phyloP scores from a whole-genome alignment of 306 rosid species.

The Cicer judaicum region DNA sequence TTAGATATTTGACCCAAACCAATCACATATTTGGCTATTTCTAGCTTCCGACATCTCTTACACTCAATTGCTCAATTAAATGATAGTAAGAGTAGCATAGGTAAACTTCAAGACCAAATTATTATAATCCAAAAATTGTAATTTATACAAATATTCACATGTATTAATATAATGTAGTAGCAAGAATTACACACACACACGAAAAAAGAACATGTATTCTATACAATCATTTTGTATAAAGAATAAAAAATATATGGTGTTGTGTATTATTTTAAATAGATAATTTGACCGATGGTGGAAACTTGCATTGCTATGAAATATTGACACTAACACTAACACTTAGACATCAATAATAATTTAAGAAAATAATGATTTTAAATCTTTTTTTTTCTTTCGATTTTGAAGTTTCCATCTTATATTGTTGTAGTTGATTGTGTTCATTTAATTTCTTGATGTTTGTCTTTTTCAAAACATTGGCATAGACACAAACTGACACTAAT shows the following conservation, averaged over 20 bases:
- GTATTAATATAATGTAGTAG: slow-evolving; percentile 38
- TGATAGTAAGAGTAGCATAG: background rate
- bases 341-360: too few relatives aligned
- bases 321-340: too few relatives aligned
- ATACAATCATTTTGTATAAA: slow-evolving; percentile 52
- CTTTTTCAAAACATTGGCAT: too few relatives aligned
- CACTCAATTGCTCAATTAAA: background rate
- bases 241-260: slow-evolving; percentile 64
- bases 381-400: too few relatives aligned
- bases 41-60: background rate
- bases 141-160: slow-evolving; percentile 48
- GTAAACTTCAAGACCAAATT: slow-evolving; percentile 15
- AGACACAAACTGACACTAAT: too few relatives aligned
- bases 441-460: too few relatives aligned
- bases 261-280: slow-evolving; percentile 36
- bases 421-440: too few relatives aligned
- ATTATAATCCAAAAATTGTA: slow-evolving; percentile 18
- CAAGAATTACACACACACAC: slow-evolving; percentile 44
- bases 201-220: slow-evolving; percentile 47
- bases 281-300: slow-evolving; percentile 25
- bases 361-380: too few relatives aligned
- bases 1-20: too few relatives aligned
- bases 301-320: slow-evolving; percentile 19
- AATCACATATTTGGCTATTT: too few relatives aligned
- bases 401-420: too few relatives aligned